A percentile compares a stretch with the other conserved stretches of the same genome.
Evolutionary conservation across 805 yeast genomes (phyloP).

Genomic region (Yamadazyma tumulicola): DNA sequence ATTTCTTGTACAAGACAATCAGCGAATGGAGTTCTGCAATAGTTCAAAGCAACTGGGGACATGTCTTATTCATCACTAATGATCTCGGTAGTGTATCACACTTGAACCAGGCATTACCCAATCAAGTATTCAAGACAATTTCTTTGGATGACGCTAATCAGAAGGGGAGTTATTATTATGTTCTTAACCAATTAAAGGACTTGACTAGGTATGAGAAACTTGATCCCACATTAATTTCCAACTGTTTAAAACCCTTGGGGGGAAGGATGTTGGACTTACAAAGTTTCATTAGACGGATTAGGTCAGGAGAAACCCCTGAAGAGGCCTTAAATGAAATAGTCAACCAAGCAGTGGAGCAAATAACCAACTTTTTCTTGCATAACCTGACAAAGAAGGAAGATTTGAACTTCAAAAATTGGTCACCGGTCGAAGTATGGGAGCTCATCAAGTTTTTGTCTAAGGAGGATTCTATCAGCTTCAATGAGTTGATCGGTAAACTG

Average conservation of each 20-base stretch:
- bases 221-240: constrained; percentile 38
- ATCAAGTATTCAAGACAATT: constrained; percentile 76
- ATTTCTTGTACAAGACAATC: constrained; percentile 65
- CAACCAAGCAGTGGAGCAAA: constrained; percentile 80
- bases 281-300: constrained; percentile 81
- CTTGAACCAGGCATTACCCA: constrained; percentile 73
- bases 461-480: constrained; percentile 42
- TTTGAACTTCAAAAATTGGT: constrained; percentile 47
- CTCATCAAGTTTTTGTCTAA: constrained; percentile 62
- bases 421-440: constrained; percentile 84
- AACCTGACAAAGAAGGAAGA: constrained; percentile 17
- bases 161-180: constrained; percentile 66
- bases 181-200: constrained; percentile 48
- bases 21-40: constrained; percentile 88
- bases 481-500: constrained; percentile 46
- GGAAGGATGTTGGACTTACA: constrained; percentile 95
- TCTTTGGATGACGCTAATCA: constrained; percentile 78
- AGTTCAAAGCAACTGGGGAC: constrained; percentile 77
- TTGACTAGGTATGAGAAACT: constrained; percentile 15
- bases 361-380: constrained; percentile 69
- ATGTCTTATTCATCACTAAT: constrained; percentile 82
- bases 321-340: constrained; percentile 80
- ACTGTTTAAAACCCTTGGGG: constrained; percentile 72
- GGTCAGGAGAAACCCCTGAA: constrained; percentile 78
- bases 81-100: constrained; percentile 75